phyloP scores from a whole-genome alignment of 805 yeast genomes.

The Henningerozyma blattae region DNA sequence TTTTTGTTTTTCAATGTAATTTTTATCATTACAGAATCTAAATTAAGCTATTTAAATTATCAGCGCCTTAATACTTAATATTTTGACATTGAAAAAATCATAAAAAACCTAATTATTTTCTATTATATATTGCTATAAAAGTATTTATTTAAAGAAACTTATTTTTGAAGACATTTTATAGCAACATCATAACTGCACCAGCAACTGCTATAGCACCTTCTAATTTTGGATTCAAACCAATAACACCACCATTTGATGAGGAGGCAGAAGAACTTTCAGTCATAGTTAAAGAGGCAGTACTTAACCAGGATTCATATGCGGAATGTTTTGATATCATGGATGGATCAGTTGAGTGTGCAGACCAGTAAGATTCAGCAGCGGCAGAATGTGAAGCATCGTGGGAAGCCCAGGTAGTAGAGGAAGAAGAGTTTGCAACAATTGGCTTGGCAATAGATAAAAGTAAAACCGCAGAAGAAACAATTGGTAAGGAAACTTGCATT shows the following conservation, averaged over 20 bases:
- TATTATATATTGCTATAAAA: background rate
- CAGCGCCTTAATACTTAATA: too few species aligned
- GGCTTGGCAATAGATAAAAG: too few species aligned
- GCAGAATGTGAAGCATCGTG: slow-evolving; percentile 2
- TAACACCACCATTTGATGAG: background rate
- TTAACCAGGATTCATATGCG: slow-evolving; percentile 1
- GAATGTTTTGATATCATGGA: slow-evolving; percentile 1
- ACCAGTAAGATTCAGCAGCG: slow-evolving; percentile 2
- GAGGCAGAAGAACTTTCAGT: background rate
- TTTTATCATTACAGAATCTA: too few species aligned
- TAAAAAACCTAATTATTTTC: too few species aligned
- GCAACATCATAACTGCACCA: slow-evolving; percentile 49
- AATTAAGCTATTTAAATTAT: too few species aligned
- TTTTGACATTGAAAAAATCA: too few species aligned
- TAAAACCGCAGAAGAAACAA: too few species aligned
- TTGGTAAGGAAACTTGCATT: too few species aligned
- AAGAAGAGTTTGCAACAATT: too few species aligned
- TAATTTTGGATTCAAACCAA: background rate
- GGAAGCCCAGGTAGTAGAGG: background rate
- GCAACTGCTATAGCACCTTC: slow-evolving; percentile 18
- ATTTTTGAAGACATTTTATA: too few species aligned
- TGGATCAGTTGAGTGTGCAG: slow-evolving; percentile 2
- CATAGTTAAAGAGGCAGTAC: background rate
- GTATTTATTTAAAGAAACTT: background rate
- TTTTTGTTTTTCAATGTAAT: too few species aligned